Evolutionary conservation across 768 basidiomycete genomes (phyloP).

Genomic region (Pisolithus orientalis): DNA sequence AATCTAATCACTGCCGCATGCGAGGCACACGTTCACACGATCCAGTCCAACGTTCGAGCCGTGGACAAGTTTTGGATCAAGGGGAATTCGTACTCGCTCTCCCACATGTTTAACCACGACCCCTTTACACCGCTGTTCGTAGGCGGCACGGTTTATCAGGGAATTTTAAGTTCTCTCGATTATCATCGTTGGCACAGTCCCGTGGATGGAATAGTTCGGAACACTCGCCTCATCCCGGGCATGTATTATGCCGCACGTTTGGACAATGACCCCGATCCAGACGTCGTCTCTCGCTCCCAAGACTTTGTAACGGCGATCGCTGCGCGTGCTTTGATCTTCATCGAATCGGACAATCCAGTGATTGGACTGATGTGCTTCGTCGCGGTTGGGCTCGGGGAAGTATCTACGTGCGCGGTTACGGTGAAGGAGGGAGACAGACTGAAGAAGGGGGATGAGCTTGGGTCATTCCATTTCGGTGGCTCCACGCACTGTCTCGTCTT

Average conservation of each 20-base stretch:
- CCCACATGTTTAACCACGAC: constrained; percentile 43
- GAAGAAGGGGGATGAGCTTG: constrained; percentile 45
- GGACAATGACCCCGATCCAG: constrained; percentile 7
- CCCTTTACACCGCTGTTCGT: constrained; percentile 34
- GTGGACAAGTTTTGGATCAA: constrained; percentile 52
- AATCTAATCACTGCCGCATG: constrained; percentile 43
- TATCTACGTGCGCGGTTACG: constrained; percentile 49
- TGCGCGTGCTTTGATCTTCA: constrained; percentile 48
- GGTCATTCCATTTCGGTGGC: constrained; percentile 61
- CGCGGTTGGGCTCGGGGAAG: constrained; percentile 56
- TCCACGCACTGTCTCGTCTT: constrained; percentile 43
- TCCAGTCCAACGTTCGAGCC: constrained; percentile 18
- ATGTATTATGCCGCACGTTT: not conserved
- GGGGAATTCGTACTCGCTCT: constrained; percentile 49
- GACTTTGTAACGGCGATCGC: constrained; percentile 40
- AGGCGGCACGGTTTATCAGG: constrained; percentile 47
- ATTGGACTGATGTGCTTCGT: constrained; percentile 53
- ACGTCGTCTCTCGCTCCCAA: constrained; percentile 25
- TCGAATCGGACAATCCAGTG: constrained; percentile 41
- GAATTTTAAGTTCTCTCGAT: constrained; percentile 42
- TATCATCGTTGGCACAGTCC: constrained; percentile 61
- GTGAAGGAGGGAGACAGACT: constrained; percentile 42
- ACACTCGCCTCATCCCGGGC: constrained; percentile 29
- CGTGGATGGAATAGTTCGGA: constrained; percentile 36
- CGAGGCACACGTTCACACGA: constrained; percentile 42